Evolutionary conservation across 108 stramenopile species (phyloP).

Genomic region (Pseudonitzschia multistriata): DNA sequence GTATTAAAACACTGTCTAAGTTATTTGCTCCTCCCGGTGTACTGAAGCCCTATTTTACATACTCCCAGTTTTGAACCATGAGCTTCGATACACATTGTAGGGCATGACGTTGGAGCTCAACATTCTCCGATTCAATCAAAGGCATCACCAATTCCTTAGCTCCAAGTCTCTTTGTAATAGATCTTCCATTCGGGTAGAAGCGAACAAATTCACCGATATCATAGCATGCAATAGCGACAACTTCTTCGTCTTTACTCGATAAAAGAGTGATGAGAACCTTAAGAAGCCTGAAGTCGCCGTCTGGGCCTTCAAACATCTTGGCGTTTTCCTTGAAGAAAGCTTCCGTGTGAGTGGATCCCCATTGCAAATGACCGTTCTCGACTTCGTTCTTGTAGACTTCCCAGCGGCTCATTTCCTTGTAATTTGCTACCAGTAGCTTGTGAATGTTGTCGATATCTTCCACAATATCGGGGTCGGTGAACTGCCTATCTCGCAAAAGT

Average conservation of each 20-base stretch:
- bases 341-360: conserved; percentile 94
- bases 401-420: conserved; percentile 91
- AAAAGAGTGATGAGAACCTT: conserved; percentile 86
- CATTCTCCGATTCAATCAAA: conserved; percentile 90
- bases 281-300: conserved; percentile 74
- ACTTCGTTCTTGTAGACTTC: conserved; percentile 93
- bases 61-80: conserved; percentile 91
- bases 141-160: conserved; percentile 94
- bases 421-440: conserved; percentile 83
- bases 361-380: conserved; percentile 83
- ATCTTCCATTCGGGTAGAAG: conserved; percentile 94
- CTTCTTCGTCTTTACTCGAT: conserved; percentile 79
- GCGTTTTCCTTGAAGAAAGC: conserved; percentile 92
- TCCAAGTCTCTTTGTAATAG: conserved; percentile 83
- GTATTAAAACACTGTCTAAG: background rate
- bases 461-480: conserved; percentile 89
- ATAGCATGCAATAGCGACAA: conserved; percentile 93
- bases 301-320: conserved; percentile 72
- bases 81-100: conserved; percentile 95
- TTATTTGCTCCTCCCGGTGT: background rate
- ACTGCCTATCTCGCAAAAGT: conserved; percentile 80
- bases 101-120: conserved; percentile 92
- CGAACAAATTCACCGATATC: conserved; percentile 97
- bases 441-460: conserved; percentile 76
- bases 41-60: conserved; percentile 40